Evolutionary conservation across 2,329 filamentous ascomycete genomes (phyloP).

Genomic region (Thielaviopsis punctulata): DNA sequence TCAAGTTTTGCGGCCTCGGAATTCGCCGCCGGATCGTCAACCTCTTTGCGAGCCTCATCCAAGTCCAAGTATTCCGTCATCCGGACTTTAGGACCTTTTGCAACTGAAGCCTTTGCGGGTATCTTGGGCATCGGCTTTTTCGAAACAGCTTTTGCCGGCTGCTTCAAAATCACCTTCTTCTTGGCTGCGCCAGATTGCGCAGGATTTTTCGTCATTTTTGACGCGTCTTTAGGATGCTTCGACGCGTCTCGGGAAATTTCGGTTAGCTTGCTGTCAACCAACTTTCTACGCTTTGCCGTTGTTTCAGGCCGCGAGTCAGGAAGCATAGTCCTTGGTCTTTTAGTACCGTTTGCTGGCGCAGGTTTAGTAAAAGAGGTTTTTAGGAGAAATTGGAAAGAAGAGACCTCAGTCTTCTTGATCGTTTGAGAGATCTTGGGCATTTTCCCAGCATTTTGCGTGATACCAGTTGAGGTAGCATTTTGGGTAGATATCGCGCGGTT

Average conservation of each 20-base stretch:
- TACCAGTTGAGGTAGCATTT: neutral
- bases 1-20: conserved; percentile 42
- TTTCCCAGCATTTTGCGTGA: neutral
- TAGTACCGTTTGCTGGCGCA: neutral
- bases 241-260: conserved; percentile 14
- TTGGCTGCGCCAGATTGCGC: neutral
- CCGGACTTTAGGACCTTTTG: conserved; percentile 34
- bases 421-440: neutral
- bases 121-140: neutral
- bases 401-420: conserved; percentile 5
- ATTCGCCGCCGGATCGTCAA: conserved; percentile 22
- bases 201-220: conserved; percentile 55
- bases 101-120: neutral
- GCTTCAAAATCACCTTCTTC: neutral
- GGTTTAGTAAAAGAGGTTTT: neutral
- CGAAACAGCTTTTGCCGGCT: neutral
- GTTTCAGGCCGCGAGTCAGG: conserved; percentile 1
- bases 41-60: conserved; percentile 18
- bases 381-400: conserved; percentile 2
- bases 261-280: neutral
- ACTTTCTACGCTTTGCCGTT: conserved; percentile 6
- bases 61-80: conserved; percentile 74
- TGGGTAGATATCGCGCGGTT: too few species aligned
- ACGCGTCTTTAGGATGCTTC: conserved; percentile 32
- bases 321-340: conserved; percentile 5